These are phyloP conservation scores for Nelumbo lutea DNA, from an alignment of 164 flowering plant species.

Conservation along the genomic window DNA sequence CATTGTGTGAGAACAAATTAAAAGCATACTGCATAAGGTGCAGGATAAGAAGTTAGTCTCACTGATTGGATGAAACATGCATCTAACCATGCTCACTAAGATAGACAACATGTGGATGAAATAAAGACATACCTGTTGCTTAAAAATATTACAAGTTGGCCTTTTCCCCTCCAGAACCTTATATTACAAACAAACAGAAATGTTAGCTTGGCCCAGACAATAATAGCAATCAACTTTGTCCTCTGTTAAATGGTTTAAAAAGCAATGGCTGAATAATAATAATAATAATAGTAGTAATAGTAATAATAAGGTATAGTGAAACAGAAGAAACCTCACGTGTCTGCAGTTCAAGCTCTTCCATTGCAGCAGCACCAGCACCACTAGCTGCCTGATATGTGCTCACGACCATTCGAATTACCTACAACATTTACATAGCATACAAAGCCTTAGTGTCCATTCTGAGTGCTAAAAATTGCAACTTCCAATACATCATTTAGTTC, in stretches of 20 bases:
- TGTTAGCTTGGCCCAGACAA: not conserved
- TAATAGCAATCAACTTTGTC: not conserved
- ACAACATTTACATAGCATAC: conserved; percentile 9
- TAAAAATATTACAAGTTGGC: conserved; percentile 93
- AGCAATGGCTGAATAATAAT: not conserved
- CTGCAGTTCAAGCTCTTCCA: conserved; percentile 94
- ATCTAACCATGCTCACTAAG: not conserved
- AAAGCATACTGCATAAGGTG: conserved; percentile 83
- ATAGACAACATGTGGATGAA: not conserved
- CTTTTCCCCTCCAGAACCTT: conserved; percentile 86
- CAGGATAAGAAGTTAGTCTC: not conserved
- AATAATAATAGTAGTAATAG: not conserved
- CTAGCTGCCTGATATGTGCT: conserved; percentile 99
- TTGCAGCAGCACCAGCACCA: conserved; percentile 99
- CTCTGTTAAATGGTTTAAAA: too few species aligned
- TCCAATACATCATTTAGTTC: not conserved
- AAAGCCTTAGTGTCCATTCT: not conserved
- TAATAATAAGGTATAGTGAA: not conserved
- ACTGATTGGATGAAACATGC: not conserved
- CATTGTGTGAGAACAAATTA: conserved; percentile 93
- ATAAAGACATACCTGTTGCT: conserved; percentile 56
- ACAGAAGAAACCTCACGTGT: conserved; percentile 79
- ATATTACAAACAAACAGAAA: conserved; percentile 1
- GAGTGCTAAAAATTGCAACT: not conserved
- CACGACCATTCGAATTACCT: conserved; percentile 96